Evolutionary conservation across 495 filamentous ascomycete species (phyloP).

Genomic region (Penicillium cataractarum): DNA sequence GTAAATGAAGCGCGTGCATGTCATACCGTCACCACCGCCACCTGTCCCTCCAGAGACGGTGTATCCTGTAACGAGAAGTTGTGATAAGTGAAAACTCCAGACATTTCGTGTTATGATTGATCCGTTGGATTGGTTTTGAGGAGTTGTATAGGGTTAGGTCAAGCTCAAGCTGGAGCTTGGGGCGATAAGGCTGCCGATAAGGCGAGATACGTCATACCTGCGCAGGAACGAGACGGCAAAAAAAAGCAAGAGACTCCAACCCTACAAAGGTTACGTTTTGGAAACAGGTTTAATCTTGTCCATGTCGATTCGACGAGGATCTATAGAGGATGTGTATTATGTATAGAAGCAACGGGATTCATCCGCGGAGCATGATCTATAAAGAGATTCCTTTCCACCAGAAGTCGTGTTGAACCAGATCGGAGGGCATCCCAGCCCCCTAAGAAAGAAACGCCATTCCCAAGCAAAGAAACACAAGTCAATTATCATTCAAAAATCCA

Average conservation of each 20-base stretch:
- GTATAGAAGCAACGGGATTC: neutral
- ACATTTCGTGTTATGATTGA: conserved; percentile 9
- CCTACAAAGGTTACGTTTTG: neutral
- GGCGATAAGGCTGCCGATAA: neutral
- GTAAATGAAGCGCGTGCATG: neutral
- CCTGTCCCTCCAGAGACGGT: conserved; percentile 36
- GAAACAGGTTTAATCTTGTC: neutral
- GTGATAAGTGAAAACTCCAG: conserved; percentile 26
- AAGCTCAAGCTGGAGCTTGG: neutral
- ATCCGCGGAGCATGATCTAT: conserved; percentile 22
- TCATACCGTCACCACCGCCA: conserved; percentile 43
- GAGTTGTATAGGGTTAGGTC: too few relatives aligned
- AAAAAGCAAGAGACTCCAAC: neutral
- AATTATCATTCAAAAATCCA: conserved; percentile 14
- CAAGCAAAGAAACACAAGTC: conserved; percentile 13
- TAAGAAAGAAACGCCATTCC: conserved; percentile 21
- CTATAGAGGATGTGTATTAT: conserved; percentile 16
- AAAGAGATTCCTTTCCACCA: conserved; percentile 6
- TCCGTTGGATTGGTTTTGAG: neutral
- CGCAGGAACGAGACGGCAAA: neutral
- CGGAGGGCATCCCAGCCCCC: conserved; percentile 9
- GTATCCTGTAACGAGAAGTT: conserved; percentile 32
- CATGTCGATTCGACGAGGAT: neutral
- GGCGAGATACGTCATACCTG: conserved; percentile 14
- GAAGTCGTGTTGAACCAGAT: conserved; percentile 27